Evolutionary conservation across 1,139 yeast species (phyloP), one percentile per base, ranked within the genome.

Genomic region (Tardiomyces blankii): DNA sequence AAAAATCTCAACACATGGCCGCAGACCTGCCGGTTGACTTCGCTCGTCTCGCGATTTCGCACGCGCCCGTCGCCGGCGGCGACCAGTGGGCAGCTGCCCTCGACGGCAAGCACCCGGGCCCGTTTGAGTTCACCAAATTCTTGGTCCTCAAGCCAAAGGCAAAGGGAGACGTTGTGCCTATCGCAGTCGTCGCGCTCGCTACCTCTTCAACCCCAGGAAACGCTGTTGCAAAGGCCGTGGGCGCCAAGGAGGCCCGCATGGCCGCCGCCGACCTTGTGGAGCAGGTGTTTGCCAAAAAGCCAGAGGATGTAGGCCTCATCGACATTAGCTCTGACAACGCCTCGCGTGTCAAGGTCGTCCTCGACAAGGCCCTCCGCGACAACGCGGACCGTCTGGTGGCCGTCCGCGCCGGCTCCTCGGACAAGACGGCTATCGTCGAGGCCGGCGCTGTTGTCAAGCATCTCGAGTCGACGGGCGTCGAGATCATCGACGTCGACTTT

Each of bases 81-180:
- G 46, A 41, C 30, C 30, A 35, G 39, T 35, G 40, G 48, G 27
- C 33, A 38, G 40, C 43, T 19, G 39, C 25, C 28, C 40, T 40
- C 42, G 25, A 42, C 28, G 42, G 30, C 43, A 2, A 40, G 46
- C 4, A 41, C 32, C 18, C 30, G 32, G 30, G 44, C 43, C 8
- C 11, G 16, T 39, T n/a, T 19, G 12, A 41, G 21, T 25, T 44
- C 46, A 8, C 18, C 38, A 30, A 87, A 65, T 75, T 91, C 4
- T 73, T 87, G 54, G 88, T 87, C 32, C 87, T 87, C 75, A 87
- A 87, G 69, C 95, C 95, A 57, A 87, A 87, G 67, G 86, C 95
- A 43, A 87, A 86, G 62, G 68, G 87, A 42, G 88, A 86, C 45
- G 86, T 94, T 32, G 78, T 83, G 44, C 95, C 96, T 42, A 74